Evolutionary conservation across 2,329 filamentous ascomycete species (phyloP).

Genomic region (Xylaria sp.): DNA sequence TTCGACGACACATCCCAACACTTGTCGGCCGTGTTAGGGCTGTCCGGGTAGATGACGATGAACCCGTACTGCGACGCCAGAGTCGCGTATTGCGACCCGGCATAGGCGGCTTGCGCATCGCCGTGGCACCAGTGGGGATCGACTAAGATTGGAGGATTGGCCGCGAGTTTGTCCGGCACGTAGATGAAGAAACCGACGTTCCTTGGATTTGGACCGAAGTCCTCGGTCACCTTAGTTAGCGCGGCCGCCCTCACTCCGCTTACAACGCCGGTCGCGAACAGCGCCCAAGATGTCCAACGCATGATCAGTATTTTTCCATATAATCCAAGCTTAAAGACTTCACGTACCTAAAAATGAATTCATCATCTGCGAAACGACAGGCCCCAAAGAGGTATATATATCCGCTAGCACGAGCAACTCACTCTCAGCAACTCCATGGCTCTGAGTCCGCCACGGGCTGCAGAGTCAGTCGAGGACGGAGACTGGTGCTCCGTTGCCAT

Average conservation of each 20-base stretch:
- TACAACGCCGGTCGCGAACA: constrained; percentile 13
- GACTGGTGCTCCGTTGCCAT: constrained; percentile 30
- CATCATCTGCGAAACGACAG: background rate
- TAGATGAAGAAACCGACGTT: constrained; percentile 65
- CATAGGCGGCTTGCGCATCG: constrained; percentile 61
- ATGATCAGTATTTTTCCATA: constrained; percentile 20
- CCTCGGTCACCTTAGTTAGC: constrained; percentile 45
- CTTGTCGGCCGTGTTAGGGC: constrained; percentile 53
- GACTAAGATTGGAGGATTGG: constrained; percentile 63
- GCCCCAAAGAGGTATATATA: constrained; percentile 13
- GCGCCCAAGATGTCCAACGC: constrained; percentile 28
- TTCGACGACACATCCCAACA: constrained; percentile 70
- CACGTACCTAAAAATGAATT: background rate
- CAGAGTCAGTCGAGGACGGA: constrained; percentile 20
- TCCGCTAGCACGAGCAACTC: background rate
- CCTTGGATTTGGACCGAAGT: constrained; percentile 60
- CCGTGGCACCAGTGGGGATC: constrained; percentile 69
- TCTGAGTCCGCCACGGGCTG: constrained; percentile 3
- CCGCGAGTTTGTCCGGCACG: constrained; percentile 56
- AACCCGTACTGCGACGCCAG: constrained; percentile 62
- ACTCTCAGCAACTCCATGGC: background rate
- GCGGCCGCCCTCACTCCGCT: constrained; percentile 41
- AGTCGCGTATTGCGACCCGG: constrained; percentile 62
- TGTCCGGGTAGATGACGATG: constrained; percentile 48
- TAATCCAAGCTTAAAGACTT: background rate